These are phyloP conservation scores for Talaromyces sp. DNA, from an alignment of 2,329 filamentous ascomycete genomes.

Conservation along the genomic window DNA sequence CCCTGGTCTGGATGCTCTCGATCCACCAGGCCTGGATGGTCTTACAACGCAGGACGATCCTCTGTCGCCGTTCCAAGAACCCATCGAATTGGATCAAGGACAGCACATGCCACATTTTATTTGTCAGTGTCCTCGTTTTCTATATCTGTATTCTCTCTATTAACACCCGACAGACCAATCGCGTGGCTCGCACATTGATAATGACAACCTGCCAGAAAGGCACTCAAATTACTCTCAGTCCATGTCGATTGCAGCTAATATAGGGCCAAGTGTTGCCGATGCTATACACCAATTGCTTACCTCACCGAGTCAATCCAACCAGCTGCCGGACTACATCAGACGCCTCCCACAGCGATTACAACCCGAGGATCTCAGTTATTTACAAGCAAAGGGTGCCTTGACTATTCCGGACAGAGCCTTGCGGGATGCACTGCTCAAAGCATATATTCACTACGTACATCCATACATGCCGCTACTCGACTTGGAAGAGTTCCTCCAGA, in stretches of 20 bases:
- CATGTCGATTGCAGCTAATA: slow-evolving; percentile 30
- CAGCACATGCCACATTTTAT: slow-evolving; percentile 61
- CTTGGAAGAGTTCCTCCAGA: slow-evolving; percentile 53
- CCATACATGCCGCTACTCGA: slow-evolving; percentile 89
- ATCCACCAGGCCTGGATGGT: neutral
- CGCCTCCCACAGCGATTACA: slow-evolving; percentile 72
- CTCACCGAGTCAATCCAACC: slow-evolving; percentile 33
- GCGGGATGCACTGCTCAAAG: slow-evolving; percentile 74
- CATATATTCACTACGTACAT: slow-evolving; percentile 84
- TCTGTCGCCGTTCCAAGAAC: slow-evolving; percentile 42
- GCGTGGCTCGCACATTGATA: slow-evolving; percentile 41
- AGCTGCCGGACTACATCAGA: slow-evolving; percentile 67
- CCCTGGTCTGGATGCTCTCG: slow-evolving; percentile 26
- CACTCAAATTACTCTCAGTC: slow-evolving; percentile 30
- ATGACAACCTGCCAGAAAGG: slow-evolving; percentile 1
- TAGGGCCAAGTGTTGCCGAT: slow-evolving; percentile 26
- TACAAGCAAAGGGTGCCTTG: slow-evolving; percentile 78
- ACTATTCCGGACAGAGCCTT: slow-evolving; percentile 65
- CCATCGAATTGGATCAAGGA: slow-evolving; percentile 44
- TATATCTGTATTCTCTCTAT: neutral
- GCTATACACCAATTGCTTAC: slow-evolving; percentile 34
- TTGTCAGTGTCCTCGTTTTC: too few species aligned
- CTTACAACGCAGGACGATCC: slow-evolving; percentile 17
- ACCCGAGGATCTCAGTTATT: slow-evolving; percentile 74
- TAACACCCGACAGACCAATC: slow-evolving; percentile 41